Percentiles rank a stretch among this genome's conserved stretches.
Evolutionary conservation across 2,329 filamentous ascomycete species (phyloP).

Genomic region (Trichoderma sp.): DNA sequence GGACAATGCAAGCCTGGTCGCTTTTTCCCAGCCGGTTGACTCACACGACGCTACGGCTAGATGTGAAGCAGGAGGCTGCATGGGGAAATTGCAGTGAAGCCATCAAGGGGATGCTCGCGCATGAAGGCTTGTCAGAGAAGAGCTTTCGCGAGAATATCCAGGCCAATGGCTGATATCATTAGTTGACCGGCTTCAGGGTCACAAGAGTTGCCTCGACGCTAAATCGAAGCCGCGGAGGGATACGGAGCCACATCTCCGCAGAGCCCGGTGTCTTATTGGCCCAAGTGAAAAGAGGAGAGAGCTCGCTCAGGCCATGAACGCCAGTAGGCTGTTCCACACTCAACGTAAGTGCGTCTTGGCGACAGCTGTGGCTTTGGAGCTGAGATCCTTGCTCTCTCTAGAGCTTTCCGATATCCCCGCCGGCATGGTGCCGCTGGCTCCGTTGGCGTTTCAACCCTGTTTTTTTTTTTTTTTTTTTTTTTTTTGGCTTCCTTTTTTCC

Average conservation of each 20-base stretch:
- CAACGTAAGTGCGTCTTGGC: not conserved
- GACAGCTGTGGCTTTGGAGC: constrained; percentile 7
- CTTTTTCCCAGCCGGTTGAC: not conserved
- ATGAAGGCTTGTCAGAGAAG: not conserved
- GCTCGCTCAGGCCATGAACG: not conserved
- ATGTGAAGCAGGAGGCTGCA: constrained; percentile 1
- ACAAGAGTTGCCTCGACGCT: not conserved
- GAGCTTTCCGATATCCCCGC: not conserved
- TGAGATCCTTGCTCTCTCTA: not conserved
- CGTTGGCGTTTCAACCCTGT: not conserved
- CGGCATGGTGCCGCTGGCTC: not conserved
- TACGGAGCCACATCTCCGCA: not conserved
- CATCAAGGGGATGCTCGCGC: not conserved
- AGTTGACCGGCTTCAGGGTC: not conserved
- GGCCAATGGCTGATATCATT: not conserved
- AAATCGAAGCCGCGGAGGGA: not conserved
- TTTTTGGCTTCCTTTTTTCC: not conserved
- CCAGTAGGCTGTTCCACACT: not conserved
- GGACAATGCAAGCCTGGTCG: not conserved
- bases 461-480: not conserved
- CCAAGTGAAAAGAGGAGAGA: not conserved
- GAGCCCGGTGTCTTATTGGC: not conserved
- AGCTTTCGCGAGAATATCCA: not conserved
- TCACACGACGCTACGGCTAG: not conserved
- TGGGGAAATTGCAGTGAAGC: constrained; percentile 14